Base-by-base conservation (phyloP, 2,329 filamentous ascomycete species). In the Colletotrichum musicola region DNA sequence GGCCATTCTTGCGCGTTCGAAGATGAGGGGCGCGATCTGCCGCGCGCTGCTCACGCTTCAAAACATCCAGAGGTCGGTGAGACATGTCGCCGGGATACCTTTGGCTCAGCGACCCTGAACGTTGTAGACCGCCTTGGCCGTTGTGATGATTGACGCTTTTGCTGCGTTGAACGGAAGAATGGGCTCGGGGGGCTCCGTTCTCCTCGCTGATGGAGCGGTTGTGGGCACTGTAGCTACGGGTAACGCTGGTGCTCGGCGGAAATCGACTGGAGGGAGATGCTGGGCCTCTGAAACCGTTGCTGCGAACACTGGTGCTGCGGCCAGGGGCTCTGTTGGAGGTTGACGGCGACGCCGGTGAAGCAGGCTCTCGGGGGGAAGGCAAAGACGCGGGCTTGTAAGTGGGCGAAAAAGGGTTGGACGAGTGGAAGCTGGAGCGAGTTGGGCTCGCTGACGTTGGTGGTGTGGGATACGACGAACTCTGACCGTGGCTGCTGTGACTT, bases 11-110 rank as follows among this genome's bases (percentile, higher is more conserved):
- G 73, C 85, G 87, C 76, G 90, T 92, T 73, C 86, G 86, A 55
- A 92, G 85, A 77, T 92, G 90, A 2, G 88, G 88, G 27, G 88
- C 81, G 57, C 90, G 89, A 75, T 93, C 82, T n/a, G 92, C 91
- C 57, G 84, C 83, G 73, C 88, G 89, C 63, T 84, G 84, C 69
- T 93, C 89, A 59, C 85, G 84, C 70, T 85, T 85, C 73, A 94
- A 83, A 65, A 89, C 86, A 50, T 93, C 90, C 20, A 94, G 85
- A 1, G 92, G 92, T 47, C 89, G 82, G 72, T 89, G 85, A 61
- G 87, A 88, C 79, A 86, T 85, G 75, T 92, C 90, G 71, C 90
- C 90, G 1, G 89, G 87, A 72, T 83, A 91, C 64, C 90, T 84
- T 77, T 87, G 84, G 59, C 78, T 81, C 42, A 91, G 78, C n/a